A percentile compares a stretch with the other conserved stretches of the same genome.
These are phyloP conservation scores for Candida mesenterica DNA, from an alignment of 1,139 yeast genomes.

Conservation along the genomic window DNA sequence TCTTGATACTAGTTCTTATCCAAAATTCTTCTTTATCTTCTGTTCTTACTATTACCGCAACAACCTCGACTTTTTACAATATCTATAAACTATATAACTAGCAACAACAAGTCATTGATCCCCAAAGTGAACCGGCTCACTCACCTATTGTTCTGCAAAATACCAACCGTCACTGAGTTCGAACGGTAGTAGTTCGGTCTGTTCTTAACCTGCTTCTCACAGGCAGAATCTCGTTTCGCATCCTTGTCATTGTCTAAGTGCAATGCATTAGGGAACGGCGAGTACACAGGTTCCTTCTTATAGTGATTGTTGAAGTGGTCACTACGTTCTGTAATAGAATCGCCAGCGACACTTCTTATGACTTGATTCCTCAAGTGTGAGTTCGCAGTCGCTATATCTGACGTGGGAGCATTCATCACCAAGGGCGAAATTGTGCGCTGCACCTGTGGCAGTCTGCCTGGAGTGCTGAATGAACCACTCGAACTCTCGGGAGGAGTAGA, in stretches of 20 bases:
- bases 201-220: slow-evolving; percentile 19
- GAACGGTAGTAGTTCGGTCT: slow-evolving; percentile 37
- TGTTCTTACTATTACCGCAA: too few species aligned
- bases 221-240: slow-evolving; percentile 21
- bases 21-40: too few species aligned
- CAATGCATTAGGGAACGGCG: slow-evolving; percentile 42
- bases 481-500: too few species aligned
- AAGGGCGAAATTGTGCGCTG: slow-evolving; percentile 21
- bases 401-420: slow-evolving; percentile 23
- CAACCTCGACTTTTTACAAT: neutral
- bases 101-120: too few species aligned
- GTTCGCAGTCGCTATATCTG: slow-evolving; percentile 21
- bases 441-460: slow-evolving; percentile 8
- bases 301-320: slow-evolving; percentile 45
- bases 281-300: slow-evolving; percentile 38
- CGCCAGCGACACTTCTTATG: slow-evolving; percentile 8
- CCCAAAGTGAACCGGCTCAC: too few species aligned
- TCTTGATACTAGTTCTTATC: too few species aligned
- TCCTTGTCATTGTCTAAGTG: slow-evolving; percentile 39
- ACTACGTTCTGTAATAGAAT: slow-evolving; percentile 13
- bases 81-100: slow-evolving; percentile 5
- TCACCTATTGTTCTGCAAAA: slow-evolving; percentile 30
- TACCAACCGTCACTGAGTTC: slow-evolving; percentile 43
- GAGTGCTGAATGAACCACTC: neutral
- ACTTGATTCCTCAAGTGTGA: slow-evolving; percentile 19